phyloP scores from a whole-genome alignment of 495 filamentous ascomycete species.

The Hyaloscypha finlandica region DNA sequence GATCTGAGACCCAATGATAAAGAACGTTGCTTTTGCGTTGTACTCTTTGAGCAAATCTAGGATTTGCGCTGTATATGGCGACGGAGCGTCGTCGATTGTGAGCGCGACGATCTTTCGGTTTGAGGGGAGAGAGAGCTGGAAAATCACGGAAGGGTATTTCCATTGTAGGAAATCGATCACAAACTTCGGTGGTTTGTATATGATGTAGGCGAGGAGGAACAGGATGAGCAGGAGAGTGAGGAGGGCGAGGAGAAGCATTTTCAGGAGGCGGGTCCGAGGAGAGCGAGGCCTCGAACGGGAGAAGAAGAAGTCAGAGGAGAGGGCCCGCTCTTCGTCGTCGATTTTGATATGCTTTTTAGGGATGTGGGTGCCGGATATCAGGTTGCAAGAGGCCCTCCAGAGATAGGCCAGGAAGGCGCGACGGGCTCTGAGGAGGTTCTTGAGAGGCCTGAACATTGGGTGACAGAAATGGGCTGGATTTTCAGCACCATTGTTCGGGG shows the following conservation, averaged over 20 bases:
- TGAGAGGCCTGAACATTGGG: background rate
- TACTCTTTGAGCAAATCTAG: slow-evolving; percentile 58
- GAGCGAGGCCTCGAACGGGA: background rate
- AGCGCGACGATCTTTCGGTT: slow-evolving; percentile 67
- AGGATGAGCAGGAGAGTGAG: slow-evolving; percentile 49
- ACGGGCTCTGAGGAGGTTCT: background rate
- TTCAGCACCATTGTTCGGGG: background rate
- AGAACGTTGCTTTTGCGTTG: slow-evolving; percentile 71
- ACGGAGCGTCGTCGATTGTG: slow-evolving; percentile 84
- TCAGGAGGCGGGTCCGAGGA: background rate
- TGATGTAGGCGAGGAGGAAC: slow-evolving; percentile 53
- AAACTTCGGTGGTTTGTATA: slow-evolving; percentile 72
- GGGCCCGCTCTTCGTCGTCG: slow-evolving; percentile 27
- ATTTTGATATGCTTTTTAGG: slow-evolving; percentile 31
- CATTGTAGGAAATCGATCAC: slow-evolving; percentile 68
- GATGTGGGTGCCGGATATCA: background rate
- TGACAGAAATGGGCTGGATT: background rate
- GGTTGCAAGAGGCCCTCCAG: background rate
- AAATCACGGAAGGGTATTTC: slow-evolving; percentile 76
- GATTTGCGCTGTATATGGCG: slow-evolving; percentile 70
- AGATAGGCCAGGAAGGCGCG: background rate
- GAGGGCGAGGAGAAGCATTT: slow-evolving; percentile 51
- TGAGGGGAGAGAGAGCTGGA: slow-evolving; percentile 56
- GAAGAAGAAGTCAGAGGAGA: background rate
- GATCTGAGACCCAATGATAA: slow-evolving; percentile 77